Percentiles rank a stretch among this genome's conserved stretches.
phyloP scores from a whole-genome alignment of 139 green algal genomes.

The Microglena sp. region DNA sequence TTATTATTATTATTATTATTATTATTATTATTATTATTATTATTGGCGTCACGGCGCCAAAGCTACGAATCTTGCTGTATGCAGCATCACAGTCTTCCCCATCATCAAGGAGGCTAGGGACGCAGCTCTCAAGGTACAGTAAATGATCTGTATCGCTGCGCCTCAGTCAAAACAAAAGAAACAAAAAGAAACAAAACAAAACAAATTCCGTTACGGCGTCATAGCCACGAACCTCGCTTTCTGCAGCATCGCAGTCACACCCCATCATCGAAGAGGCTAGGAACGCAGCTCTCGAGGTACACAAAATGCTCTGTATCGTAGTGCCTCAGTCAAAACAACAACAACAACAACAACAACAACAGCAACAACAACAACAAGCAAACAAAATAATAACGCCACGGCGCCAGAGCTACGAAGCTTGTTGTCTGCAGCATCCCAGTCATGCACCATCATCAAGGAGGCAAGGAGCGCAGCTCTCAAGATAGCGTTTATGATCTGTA shows the following conservation, averaged over 20 bases:
- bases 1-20: too few species aligned
- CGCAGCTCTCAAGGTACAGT: constrained; percentile 27
- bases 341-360: too few species aligned
- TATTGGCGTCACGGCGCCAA: constrained; percentile 91
- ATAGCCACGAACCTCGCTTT: constrained; percentile 63
- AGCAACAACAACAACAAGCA: too few species aligned
- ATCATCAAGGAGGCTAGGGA: constrained; percentile 45
- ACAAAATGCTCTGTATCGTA: too few species aligned
- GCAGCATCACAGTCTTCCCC: constrained; percentile 36
- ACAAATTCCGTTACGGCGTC: constrained; percentile 93
- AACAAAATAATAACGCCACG: constrained; percentile 99
- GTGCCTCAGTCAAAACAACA: too few species aligned
- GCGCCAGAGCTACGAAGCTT: constrained; percentile 62
- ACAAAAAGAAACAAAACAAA: too few species aligned
- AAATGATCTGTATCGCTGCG: not conserved
- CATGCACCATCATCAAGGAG: constrained; percentile 48
- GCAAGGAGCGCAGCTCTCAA: constrained; percentile 41
- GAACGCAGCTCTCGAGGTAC: constrained; percentile 33
- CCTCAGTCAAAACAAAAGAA: not conserved
- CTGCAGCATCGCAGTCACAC: constrained; percentile 40
- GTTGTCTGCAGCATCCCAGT: constrained; percentile 32
- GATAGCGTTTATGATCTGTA: too few species aligned
- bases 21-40: too few species aligned
- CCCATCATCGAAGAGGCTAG: constrained; percentile 43
- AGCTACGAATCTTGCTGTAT: constrained; percentile 59